Evolutionary conservation across 1,139 yeast species (phyloP), one percentile per base, ranked within the genome.

Genomic region (Entelexis paramagnoliae): DNA sequence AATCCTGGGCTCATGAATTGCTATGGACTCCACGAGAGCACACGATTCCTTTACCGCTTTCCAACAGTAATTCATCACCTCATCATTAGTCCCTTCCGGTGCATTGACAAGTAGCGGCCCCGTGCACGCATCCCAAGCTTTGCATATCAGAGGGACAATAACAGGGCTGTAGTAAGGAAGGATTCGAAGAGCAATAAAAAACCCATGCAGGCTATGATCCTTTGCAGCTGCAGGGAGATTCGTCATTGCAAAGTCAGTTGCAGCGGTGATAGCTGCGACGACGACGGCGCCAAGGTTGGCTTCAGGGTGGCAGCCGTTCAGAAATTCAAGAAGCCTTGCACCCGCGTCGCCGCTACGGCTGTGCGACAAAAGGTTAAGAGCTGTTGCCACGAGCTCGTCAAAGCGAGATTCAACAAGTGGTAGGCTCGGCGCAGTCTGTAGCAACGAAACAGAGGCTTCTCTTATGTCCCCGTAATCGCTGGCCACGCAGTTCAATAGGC

Each of bases 311-410:
- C 45, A 16, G 19, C 30, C 3, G 16, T 32, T 16, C 14, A 55
- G 34, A 39, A 51, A 51, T 32, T 49, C 45, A 14, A 56, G 34
- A 8, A 55, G 46, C 7, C 80, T 74, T 0, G 95, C 89, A 10
- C 93, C 96, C 26, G 89, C 82, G 57, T 89, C 96, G 49, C 88
- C 83, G 88, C 76, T 22, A 89, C 93, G 46, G 80, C 77, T 59
- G 78, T 70, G 48, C 79, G 69, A 62, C 47, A 86, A 65, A 63
- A 80, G 68, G 0, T 62, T 56, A 24, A 74, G 58, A 0, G 82
- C 73, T 46, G 72, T 71, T 0, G 59, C 49, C 6, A 67, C 59
- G 1, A 78, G 59, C 5, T 59, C 52, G 2, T 66, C 61, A 30
- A 68, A 58, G 13, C 69, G 66, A 0, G 54, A 52, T 0, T 50